Evolutionary conservation across 192 early-diverging fungal genomes (phyloP).

Genomic region (Linnemannia elongata): DNA sequence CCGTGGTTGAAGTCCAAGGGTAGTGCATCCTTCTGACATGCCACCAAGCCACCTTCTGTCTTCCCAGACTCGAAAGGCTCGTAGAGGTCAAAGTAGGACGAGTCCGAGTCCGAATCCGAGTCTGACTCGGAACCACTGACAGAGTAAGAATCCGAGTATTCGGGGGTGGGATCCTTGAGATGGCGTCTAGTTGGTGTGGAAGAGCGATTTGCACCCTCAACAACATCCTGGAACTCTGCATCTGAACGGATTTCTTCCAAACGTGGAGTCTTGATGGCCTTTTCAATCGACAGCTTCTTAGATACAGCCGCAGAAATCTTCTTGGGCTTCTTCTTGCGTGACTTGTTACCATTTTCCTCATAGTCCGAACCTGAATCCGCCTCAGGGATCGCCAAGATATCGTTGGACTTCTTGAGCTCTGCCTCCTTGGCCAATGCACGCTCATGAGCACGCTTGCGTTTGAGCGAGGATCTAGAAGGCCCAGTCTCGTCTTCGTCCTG

Average conservation of each 20-base stretch:
- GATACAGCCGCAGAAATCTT: conserved; percentile 1
- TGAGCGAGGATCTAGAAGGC: conserved; percentile 14
- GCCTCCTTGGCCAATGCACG: conserved; percentile 2
- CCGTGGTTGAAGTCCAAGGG: conserved; percentile 34
- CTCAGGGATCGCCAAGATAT: not conserved
- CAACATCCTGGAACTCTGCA: conserved; percentile 15
- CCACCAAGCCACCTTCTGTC: not conserved
- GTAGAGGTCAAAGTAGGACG: conserved; percentile 55
- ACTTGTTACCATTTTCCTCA: conserved; percentile 12
- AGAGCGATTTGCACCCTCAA: conserved; percentile 10
- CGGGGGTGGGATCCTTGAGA: conserved; percentile 41
- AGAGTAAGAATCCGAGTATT: conserved; percentile 36
- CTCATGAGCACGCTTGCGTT: conserved; percentile 37
- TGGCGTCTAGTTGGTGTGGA: not conserved
- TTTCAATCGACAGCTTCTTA: conserved; percentile 29
- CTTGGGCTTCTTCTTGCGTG: conserved; percentile 44
- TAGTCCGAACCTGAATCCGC: conserved; percentile 46
- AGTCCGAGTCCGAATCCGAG: conserved; percentile 50
- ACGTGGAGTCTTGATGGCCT: conserved; percentile 9
- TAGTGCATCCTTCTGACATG: conserved; percentile 24
- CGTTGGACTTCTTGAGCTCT: conserved; percentile 11
- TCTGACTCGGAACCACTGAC: conserved; percentile 45
- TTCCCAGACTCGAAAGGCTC: conserved; percentile 48
- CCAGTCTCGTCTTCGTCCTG: conserved; percentile 20
- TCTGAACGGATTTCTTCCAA: conserved; percentile 32